A percentile compares a stretch with the other conserved stretches of the same genome.
Conservation (phyloP, 2,329 filamentous ascomycete species). For the Niveomyces coronatus region DNA sequence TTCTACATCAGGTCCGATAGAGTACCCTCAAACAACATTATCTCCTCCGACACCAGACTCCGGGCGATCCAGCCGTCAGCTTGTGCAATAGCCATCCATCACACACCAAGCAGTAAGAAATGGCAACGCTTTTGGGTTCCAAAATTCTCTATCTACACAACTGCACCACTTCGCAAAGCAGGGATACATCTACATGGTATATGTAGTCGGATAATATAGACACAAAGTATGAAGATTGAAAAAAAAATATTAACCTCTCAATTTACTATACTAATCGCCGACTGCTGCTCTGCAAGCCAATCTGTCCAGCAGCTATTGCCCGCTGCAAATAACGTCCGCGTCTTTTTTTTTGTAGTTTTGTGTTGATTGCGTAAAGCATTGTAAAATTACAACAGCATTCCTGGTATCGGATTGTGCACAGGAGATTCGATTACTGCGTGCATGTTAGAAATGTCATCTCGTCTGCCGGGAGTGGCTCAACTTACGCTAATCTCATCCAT, state of each 20-base stretch:
- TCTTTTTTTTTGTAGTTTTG: slow-evolving; percentile 7
- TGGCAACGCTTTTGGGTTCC: too few relatives aligned
- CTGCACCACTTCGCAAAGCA: too few relatives aligned
- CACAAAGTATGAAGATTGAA: not conserved
- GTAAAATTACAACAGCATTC: slow-evolving; percentile 6
- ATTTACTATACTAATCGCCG: not conserved
- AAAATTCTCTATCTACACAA: too few relatives aligned
- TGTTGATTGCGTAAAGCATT: slow-evolving; percentile 1
- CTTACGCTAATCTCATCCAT: slow-evolving; percentile 54
- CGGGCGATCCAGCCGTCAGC: not conserved
- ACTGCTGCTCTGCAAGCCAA: slow-evolving; percentile 5
- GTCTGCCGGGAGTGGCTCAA: not conserved
- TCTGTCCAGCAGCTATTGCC: slow-evolving; percentile 4
- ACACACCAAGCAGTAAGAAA: not conserved
- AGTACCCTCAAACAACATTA: not conserved
- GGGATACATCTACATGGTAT: too few relatives aligned
- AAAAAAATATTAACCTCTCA: not conserved
- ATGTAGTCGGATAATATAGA: too few relatives aligned
- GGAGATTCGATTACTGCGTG: slow-evolving; percentile 1
- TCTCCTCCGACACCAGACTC: not conserved
- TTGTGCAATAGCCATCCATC: not conserved
- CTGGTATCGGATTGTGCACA: not conserved
- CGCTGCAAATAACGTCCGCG: not conserved
- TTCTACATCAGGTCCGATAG: too few relatives aligned
- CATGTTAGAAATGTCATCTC: not conserved